These are phyloP conservation scores for Lolium perenne DNA, from an alignment of 176 grass and related monocot species.

Conservation along the genomic window DNA sequence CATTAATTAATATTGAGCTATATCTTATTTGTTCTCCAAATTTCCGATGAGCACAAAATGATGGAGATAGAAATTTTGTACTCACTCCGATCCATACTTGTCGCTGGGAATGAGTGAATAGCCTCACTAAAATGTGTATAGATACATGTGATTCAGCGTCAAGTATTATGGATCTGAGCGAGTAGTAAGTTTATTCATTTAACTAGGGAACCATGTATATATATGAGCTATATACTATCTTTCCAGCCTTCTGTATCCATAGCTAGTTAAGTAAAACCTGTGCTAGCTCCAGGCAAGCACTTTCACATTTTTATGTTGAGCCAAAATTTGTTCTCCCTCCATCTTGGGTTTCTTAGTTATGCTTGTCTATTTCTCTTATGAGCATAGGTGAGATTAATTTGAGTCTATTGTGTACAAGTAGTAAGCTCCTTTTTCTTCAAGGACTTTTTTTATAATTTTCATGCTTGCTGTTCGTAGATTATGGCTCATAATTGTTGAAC, in stretches of 20 bases:
- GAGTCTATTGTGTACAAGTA: neutral
- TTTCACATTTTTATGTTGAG: neutral
- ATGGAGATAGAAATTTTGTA: too few relatives aligned
- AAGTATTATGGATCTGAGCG: too few relatives aligned
- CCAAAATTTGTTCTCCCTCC: neutral
- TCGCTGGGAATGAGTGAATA: too few relatives aligned
- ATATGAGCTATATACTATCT: neutral
- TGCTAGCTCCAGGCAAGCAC: neutral
- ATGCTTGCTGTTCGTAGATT: neutral
- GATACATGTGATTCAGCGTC: too few relatives aligned
- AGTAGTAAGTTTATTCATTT: neutral
- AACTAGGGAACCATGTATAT: neutral
- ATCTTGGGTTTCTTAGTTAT: neutral
- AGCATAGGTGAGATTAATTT: neutral
- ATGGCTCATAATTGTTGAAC: neutral
- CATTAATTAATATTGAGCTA: too few relatives aligned
- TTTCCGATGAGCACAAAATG: too few relatives aligned
- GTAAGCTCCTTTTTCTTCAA: neutral
- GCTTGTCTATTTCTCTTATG: neutral
- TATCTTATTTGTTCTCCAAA: too few relatives aligned
- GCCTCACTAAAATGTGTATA: too few relatives aligned
- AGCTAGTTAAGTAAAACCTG: neutral
- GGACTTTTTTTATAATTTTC: neutral
- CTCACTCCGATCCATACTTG: too few relatives aligned
- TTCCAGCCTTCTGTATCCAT: neutral